These are phyloP conservation scores for Diplosphaera chodatii DNA, from an alignment of 139 green algal species.

Conservation along the genomic window DNA sequence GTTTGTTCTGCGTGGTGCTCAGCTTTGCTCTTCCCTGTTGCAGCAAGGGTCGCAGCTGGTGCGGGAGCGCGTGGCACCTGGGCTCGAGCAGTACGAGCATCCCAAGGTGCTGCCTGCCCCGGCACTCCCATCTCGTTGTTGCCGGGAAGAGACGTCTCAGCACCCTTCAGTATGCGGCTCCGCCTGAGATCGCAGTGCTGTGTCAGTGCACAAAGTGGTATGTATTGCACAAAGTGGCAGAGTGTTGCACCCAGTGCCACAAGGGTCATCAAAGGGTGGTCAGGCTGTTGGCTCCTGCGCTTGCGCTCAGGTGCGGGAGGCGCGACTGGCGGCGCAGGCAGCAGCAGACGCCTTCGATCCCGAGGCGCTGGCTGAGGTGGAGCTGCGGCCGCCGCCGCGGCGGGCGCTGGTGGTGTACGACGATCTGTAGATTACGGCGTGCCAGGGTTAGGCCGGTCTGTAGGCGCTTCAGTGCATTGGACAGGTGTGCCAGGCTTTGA, in stretches of 20 bases:
- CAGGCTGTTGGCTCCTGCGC: not conserved
- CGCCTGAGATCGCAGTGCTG: no score
- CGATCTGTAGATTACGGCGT: constrained; percentile 34
- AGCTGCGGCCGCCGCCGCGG: constrained; percentile 8
- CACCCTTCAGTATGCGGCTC: no score
- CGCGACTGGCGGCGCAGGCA: constrained; percentile 4
- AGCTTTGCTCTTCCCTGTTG: no score
- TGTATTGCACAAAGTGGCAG: no score
- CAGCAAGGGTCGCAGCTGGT: not conserved
- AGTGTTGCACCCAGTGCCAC: no score
- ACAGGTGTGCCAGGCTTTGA: no score
- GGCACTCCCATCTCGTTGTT: no score
- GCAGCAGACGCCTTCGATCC: constrained; percentile 7
- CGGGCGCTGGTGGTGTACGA: constrained; percentile 34
- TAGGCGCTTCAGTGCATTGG: no score
- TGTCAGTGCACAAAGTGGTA: no score
- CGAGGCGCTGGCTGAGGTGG: constrained; percentile 5
- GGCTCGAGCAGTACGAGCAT: constrained; percentile 28
- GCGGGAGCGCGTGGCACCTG: constrained; percentile 10
- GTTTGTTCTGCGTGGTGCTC: no score
- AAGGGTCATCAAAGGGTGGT: not conserved
- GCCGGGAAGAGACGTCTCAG: no score
- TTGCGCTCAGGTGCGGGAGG: constrained; percentile 4
- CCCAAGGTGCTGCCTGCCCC: constrained; percentile 10
- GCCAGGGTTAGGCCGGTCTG: no score